Percentiles rank a stretch among this genome's conserved stretches.
phyloP scores from a whole-genome alignment of 75 land plant species.

The Isoetes taiwanensis region DNA sequence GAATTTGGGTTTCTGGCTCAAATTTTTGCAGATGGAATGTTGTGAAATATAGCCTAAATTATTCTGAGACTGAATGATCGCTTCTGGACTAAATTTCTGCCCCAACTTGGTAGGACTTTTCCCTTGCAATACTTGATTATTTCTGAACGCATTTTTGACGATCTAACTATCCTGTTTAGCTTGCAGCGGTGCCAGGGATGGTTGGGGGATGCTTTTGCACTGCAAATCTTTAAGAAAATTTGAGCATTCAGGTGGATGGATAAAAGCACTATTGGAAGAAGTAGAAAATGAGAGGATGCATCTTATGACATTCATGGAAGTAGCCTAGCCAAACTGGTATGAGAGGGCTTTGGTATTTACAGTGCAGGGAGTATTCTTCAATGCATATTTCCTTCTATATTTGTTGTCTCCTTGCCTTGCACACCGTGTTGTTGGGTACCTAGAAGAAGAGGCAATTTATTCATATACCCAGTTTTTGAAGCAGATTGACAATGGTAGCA shows the following conservation, averaged over 20 bases:
- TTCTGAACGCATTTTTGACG: no score
- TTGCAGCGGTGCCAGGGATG: conserved; percentile 7
- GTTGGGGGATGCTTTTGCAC: conserved; percentile 7
- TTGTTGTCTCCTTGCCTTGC: not conserved
- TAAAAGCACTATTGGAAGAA: conserved; percentile 2
- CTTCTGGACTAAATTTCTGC: no score
- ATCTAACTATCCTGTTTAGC: no score
- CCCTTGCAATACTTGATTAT: no score
- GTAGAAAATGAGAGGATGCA: conserved; percentile 3
- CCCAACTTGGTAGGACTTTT: no score
- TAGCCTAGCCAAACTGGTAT: conserved; percentile 1
- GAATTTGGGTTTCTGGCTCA: no score
- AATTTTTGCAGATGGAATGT: no score
- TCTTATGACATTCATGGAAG: conserved; percentile 5
- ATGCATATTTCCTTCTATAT: not conserved
- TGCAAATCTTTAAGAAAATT: not conserved
- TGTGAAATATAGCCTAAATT: no score
- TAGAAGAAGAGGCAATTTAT: not conserved
- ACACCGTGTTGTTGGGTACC: not conserved
- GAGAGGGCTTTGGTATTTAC: not conserved
- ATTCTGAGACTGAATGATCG: no score
- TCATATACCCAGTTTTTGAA: not conserved
- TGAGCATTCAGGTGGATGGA: conserved; percentile 6
- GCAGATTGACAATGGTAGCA: not conserved
- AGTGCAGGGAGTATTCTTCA: conserved; percentile 7